Evolutionary conservation across 805 yeast species (phyloP), one percentile per base, ranked within the genome.

Genomic region (Wickerhamomyces ciferrii): DNA sequence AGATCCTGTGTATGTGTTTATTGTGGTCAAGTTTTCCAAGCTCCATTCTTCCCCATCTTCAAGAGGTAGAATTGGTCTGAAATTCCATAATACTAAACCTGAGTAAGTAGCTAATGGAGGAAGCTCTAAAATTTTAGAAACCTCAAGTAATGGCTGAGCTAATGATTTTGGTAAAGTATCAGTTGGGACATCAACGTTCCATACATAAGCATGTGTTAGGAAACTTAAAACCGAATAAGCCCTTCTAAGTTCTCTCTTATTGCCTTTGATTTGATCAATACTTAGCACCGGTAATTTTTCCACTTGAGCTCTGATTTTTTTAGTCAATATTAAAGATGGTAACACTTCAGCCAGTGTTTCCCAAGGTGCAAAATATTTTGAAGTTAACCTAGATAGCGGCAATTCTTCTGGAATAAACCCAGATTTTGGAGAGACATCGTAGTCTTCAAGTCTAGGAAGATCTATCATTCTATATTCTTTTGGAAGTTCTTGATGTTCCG

Each of bases 21-120:
- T 77, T 1, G 95, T 84, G 45, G 90, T 84, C 47, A 91, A 69
- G 56, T 84, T 83, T 45, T 84, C 82, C 40, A 87, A 74, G 50
- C 78, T 81, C 48, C 63, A 68, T 2, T 62, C 64, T 9, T 58
- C 52, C 14, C 50, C 56, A 3, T 56, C 57, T 5, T 51, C 55
- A 2, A 54, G 24, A 3, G 84, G 84, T 15, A 83, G 56, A 15
- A 84, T 78, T 41, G 78, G 74, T 53, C 76, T 79, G 74, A 79
- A 91, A 63, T 91, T 91, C 97, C 97, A 91, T 41, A 91, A 76
- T 52, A 94, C 81, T 51, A 89, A 69, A 1, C 92, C 86, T 4
- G 97, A 88, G 62, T 89, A 92, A 0, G 97, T 87, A 14, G 89
- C 91, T 25, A 91, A 65, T 0, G 97, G 96, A 1, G 96, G 96